Percentiles rank a stretch among this genome's conserved stretches.
Evolutionary conservation across 2,329 filamentous ascomycete species (phyloP).

Genomic region (Calonectria pseudoreteaudii): DNA sequence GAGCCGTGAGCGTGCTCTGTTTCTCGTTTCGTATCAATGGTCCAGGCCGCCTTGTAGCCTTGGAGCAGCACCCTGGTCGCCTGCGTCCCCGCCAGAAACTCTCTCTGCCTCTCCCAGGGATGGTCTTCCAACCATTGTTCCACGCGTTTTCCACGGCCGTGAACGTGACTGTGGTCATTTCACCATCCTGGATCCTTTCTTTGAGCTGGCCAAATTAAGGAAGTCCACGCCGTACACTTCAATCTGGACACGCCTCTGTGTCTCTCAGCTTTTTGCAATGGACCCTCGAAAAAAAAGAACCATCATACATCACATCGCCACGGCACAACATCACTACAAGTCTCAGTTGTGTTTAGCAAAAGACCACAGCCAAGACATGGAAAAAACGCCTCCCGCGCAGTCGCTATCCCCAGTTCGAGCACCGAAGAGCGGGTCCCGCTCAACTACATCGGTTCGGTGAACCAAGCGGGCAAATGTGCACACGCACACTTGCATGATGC

Average conservation of each 20-base stretch:
- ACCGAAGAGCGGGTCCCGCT: constrained; percentile 10
- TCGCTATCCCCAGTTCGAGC: constrained; percentile 16
- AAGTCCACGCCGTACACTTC: neutral
- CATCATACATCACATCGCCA: neutral
- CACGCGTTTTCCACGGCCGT: neutral
- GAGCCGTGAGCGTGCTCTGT: neutral
- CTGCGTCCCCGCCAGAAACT: neutral
- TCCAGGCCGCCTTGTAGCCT: neutral
- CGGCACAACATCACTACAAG: neutral
- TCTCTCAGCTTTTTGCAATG: neutral
- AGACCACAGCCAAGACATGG: neutral
- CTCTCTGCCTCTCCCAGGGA: neutral
- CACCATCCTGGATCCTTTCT: neutral
- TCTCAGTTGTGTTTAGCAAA: neutral
- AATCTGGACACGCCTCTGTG: neutral
- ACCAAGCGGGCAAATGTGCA: constrained; percentile 18
- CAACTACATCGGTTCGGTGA: constrained; percentile 13
- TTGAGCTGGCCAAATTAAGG: constrained; percentile 2
- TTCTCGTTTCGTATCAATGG: neutral
- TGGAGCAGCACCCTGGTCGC: neutral
- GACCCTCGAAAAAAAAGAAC: neutral
- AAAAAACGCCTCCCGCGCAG: constrained; percentile 1
- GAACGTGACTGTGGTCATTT: neutral
- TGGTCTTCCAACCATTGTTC: constrained; percentile 3
- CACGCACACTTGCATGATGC: neutral